phyloP scores from a whole-genome alignment of 2,329 filamentous ascomycete species.

The Orbilia javanica region DNA sequence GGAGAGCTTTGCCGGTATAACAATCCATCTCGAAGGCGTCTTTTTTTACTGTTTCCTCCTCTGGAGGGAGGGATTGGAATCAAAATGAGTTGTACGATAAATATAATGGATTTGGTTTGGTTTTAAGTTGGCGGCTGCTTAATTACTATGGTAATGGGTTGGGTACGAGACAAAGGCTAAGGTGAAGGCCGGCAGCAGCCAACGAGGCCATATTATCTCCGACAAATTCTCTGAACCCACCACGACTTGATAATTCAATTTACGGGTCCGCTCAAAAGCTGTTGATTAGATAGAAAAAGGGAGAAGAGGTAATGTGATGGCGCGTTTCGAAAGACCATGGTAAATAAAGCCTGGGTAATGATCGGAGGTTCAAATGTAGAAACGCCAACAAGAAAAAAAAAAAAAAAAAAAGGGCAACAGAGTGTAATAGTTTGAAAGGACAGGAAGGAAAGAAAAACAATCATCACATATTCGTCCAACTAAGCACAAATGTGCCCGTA shows the following conservation, averaged over 20 bases:
- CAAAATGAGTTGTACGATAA: neutral
- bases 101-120: neutral
- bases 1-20: constrained; percentile 51
- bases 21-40: neutral
- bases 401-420: constrained; percentile 16
- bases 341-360: constrained; percentile 9
- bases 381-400: too few relatives aligned
- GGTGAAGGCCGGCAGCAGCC: neutral
- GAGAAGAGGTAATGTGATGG: neutral
- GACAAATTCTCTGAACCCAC: neutral
- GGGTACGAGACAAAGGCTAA: neutral
- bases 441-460: constrained; percentile 19
- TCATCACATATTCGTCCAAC: constrained; percentile 29
- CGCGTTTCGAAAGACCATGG: neutral
- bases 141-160: too few relatives aligned
- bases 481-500: constrained; percentile 3
- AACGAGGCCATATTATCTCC: neutral
- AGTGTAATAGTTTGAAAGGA: constrained; percentile 19
- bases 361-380: constrained; percentile 13
- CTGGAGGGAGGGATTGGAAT: neutral
- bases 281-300: neutral
- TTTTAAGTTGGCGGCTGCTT: too few relatives aligned
- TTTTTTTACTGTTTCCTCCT: neutral
- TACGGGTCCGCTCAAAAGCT: neutral
- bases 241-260: neutral